Evolutionary conservation across 2,329 filamentous ascomycete genomes (phyloP).

Genomic region (Botrytis fragariae): DNA sequence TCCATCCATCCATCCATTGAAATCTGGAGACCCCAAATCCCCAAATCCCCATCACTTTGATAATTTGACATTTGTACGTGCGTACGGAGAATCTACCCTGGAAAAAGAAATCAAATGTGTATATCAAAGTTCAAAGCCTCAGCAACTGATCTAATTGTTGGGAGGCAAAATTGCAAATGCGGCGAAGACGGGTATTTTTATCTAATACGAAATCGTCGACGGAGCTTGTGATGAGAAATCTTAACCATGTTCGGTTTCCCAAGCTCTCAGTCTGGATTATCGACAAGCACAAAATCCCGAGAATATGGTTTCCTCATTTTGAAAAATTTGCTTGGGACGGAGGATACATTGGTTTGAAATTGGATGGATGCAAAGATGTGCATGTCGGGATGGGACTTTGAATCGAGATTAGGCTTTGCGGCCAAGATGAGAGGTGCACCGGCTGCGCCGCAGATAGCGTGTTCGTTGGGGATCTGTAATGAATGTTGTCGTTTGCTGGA

Average conservation of each 20-base stretch:
- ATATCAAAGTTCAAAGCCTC: neutral
- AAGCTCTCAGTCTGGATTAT: neutral
- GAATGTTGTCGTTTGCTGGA: neutral
- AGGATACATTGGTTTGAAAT: neutral
- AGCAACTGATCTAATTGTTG: neutral
- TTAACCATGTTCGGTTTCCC: neutral
- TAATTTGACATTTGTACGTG: neutral
- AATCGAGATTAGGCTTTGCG: neutral
- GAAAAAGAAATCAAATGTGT: neutral
- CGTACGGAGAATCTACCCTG: neutral
- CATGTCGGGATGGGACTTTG: neutral
- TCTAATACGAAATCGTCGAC: neutral
- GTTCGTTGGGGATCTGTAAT: neutral
- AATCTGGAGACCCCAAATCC: neutral
- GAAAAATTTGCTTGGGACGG: neutral
- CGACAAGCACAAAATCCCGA: neutral
- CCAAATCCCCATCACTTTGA: neutral
- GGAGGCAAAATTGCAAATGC: neutral
- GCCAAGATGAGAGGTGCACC: neutral
- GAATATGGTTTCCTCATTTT: neutral
- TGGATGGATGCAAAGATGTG: neutral
- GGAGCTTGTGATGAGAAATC: neutral
- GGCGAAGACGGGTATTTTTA: neutral
- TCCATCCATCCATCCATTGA: neutral
- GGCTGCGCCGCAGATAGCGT: neutral